These are phyloP conservation scores for Rubroboletus pulcherrimus DNA, from an alignment of 768 basidiomycete species.

Conservation along the genomic window DNA sequence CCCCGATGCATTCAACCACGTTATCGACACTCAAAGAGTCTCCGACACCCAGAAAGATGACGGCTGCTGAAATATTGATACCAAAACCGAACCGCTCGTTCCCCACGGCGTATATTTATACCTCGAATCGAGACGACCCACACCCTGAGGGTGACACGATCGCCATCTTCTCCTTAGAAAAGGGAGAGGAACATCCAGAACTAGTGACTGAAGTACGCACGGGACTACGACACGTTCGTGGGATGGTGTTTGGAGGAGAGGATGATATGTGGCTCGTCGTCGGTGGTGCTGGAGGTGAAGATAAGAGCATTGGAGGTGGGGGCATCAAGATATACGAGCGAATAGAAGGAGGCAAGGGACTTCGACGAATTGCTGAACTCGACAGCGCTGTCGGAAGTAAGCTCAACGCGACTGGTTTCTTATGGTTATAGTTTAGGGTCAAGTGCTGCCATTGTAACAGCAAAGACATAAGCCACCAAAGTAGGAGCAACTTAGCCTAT, in stretches of 20 bases:
- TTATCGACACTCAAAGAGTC: constrained; percentile 47
- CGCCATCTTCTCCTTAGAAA: constrained; percentile 58
- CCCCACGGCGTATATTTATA: constrained; percentile 59
- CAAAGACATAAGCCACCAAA: not conserved
- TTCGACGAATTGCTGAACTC: constrained; percentile 51
- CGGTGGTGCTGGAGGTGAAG: constrained; percentile 48
- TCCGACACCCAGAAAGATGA: constrained; percentile 47
- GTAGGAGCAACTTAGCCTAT: constrained; percentile 25
- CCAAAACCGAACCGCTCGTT: constrained; percentile 49
- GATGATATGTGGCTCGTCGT: constrained; percentile 60
- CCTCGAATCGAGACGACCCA: constrained; percentile 74
- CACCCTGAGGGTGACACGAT: constrained; percentile 68
- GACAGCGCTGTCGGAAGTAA: constrained; percentile 35
- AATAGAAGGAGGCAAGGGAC: constrained; percentile 50
- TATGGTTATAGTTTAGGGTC: constrained; percentile 29
- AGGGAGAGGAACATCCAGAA: constrained; percentile 40
- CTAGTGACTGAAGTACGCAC: constrained; percentile 62
- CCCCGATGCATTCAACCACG: constrained; percentile 37
- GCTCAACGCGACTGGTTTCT: constrained; percentile 32
- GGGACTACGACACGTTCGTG: constrained; percentile 67
- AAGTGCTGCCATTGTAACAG: not conserved
- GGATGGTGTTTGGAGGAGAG: constrained; percentile 61
- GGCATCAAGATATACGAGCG: constrained; percentile 73
- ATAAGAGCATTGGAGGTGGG: constrained; percentile 58
- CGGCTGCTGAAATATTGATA: constrained; percentile 68